Evolutionary conservation across 805 yeast species (phyloP).

Genomic region (Candida gorgasii): DNA sequence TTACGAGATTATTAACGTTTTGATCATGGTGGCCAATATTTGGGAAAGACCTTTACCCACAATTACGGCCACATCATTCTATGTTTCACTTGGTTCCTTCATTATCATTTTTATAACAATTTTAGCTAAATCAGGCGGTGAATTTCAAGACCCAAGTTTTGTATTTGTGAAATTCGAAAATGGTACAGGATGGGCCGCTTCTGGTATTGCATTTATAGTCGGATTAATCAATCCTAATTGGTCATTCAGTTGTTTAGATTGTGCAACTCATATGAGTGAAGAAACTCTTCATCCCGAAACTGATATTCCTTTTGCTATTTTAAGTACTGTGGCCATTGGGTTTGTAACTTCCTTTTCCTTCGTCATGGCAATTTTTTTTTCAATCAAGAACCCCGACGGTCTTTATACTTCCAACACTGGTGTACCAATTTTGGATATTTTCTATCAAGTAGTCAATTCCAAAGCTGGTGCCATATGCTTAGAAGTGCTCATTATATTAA

Average conservation of each 20-base stretch:
- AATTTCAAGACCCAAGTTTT: constrained; percentile 29
- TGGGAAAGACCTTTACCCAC: constrained; percentile 36
- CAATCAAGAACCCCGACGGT: constrained; percentile 30
- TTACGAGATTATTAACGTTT: constrained; percentile 36
- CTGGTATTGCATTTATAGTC: constrained; percentile 39
- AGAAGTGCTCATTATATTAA: constrained; percentile 34
- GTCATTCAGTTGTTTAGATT: constrained; percentile 42
- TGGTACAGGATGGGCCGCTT: constrained; percentile 28
- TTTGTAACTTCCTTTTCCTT: constrained; percentile 40
- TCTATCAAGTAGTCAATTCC: constrained; percentile 38
- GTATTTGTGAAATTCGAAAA: constrained; percentile 23
- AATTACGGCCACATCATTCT: constrained; percentile 35
- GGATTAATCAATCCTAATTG: constrained; percentile 40
- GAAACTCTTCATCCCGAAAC: constrained; percentile 37
- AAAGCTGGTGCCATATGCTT: constrained; percentile 38
- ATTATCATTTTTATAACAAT: constrained; percentile 37
- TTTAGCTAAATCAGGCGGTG: constrained; percentile 36
- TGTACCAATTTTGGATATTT: constrained; percentile 42
- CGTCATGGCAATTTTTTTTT: constrained; percentile 42
- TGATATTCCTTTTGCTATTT: constrained; percentile 40
- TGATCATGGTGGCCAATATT: constrained; percentile 35
- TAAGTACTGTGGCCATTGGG: constrained; percentile 43
- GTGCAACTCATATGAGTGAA: constrained; percentile 45
- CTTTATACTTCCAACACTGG: constrained; percentile 32
- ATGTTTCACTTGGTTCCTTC: constrained; percentile 35